Base-by-base conservation (phyloP, 1,284 basidiomycete genomes). In the Naganishia albida region DNA sequence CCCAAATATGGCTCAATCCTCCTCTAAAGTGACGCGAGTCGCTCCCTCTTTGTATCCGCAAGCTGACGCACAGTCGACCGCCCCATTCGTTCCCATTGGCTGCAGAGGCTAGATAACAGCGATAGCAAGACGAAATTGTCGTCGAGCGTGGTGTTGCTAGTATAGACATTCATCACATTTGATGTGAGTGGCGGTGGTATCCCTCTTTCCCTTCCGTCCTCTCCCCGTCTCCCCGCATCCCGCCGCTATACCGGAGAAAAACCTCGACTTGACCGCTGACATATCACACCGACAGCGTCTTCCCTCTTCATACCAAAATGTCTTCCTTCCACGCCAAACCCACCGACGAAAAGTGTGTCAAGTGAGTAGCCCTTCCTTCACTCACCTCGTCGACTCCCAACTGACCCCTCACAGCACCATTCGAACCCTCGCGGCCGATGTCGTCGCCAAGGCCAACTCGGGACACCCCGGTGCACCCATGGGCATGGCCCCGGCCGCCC, bases 391-490 rank as follows among this genome's bases (percentile, higher is more conserved):
- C 13, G 16, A 40, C 40, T 7, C 16, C 30, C 40, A 30, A 52
- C 69, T 73, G 79, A 10, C 10, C 76, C 25, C 23, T 50, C 39
- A 51, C 69, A 73, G 80, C 57, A 60, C 78, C 70, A 81, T 82
- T 74, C 79, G 80, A 67, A 72, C 75, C 49, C 78, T 82, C 50
- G 80, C 80, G 38, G 80, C 77, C 40, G 80, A 81, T 76, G 77
- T 80, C 43, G 80, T 82, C 57, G 75, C 68, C 71, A 81, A 81
- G 77, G 87, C 92, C 75, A 95, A 95, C 86, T 93, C 91, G 73
- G 91, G 91, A 68, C 91, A 93, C 81, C 91, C 91, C 67, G 90
- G 91, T 80, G 92, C 91, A 54, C 92, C 92, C 63, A 88, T 94
- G 90, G 89, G 81, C 72, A 73, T 75, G 80, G 74, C 66, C 1